Percentiles rank a stretch among this genome's conserved stretches.
Evolutionary conservation across 495 filamentous ascomycete genomes (phyloP).

Genomic region (Lasiosphaeria hispida): DNA sequence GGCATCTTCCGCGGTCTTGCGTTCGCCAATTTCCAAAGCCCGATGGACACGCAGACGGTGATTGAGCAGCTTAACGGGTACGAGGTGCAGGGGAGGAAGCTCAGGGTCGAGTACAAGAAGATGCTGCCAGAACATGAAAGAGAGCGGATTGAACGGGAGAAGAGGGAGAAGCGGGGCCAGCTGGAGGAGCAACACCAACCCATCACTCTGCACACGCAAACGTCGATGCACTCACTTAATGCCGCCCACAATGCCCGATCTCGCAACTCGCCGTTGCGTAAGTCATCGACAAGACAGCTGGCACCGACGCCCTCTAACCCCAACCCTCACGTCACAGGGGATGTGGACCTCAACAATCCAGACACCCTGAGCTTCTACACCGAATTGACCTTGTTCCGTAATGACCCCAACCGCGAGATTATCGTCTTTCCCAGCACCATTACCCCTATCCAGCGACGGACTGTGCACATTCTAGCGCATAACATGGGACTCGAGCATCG

Average conservation of each 20-base stretch:
- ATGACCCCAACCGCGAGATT: conserved; percentile 70
- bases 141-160: conserved; percentile 94
- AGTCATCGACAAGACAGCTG: conserved; percentile 17
- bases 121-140: conserved; percentile 94
- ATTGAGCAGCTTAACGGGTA: conserved; percentile 92
- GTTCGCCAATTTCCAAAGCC: conserved; percentile 96
- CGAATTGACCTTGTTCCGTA: conserved; percentile 84
- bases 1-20: conserved; percentile 94
- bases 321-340: conserved; percentile 37
- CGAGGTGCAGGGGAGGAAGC: conserved; percentile 88
- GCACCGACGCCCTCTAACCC: conserved; percentile 31
- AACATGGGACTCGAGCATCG: conserved; percentile 88
- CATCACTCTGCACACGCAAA: conserved; percentile 71
- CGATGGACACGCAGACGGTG: conserved; percentile 86
- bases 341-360: conserved; percentile 90
- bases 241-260: conserved; percentile 41
- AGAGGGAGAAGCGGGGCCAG: conserved; percentile 93
- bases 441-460: conserved; percentile 77
- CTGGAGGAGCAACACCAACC: conserved; percentile 90
- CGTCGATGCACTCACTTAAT: conserved; percentile 77
- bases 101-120: conserved; percentile 98
- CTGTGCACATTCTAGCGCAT: conserved; percentile 90
- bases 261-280: conserved; percentile 41
- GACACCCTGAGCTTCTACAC: conserved; percentile 83
- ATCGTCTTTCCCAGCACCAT: conserved; percentile 79